A percentile compares a stretch with the other conserved stretches of the same genome.
phyloP scores from a whole-genome alignment of 306 rosid genomes.

The Cicer arietinum region DNA sequence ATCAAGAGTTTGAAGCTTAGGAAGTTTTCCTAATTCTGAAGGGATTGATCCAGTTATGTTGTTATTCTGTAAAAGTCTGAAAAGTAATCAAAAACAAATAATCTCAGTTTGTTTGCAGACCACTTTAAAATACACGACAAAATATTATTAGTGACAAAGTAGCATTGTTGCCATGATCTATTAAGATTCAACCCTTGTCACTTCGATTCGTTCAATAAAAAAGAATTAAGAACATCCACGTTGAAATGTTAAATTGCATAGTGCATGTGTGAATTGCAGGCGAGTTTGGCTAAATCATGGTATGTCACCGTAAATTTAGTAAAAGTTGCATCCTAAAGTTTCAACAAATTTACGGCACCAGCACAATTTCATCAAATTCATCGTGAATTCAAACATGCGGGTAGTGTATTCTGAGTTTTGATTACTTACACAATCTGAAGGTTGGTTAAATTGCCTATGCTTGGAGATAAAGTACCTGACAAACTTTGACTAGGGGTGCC shows the following conservation, averaged over 20 bases:
- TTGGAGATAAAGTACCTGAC: conserved; percentile 87
- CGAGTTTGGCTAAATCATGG: too few relatives aligned
- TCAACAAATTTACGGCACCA: too few relatives aligned
- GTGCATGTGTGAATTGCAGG: background rate
- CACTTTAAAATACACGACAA: background rate
- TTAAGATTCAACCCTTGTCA: background rate
- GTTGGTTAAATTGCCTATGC: conserved; percentile 94
- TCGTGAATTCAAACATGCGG: too few relatives aligned
- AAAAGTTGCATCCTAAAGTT: too few relatives aligned
- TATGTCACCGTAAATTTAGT: too few relatives aligned
- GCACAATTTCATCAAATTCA: too few relatives aligned
- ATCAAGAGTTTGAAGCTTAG: conserved; percentile 91
- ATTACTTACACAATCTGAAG: conserved; percentile 93
- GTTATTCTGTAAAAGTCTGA: conserved; percentile 93
- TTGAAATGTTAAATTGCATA: background rate
- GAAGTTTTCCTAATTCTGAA: conserved; percentile 72
- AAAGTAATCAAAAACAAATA: conserved; percentile 40
- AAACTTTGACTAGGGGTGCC: conserved; percentile 97
- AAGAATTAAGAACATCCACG: conserved; percentile 27
- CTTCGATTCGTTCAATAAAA: background rate
- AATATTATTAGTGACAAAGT: background rate
- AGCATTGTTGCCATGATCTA: background rate
- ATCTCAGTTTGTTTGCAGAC: conserved; percentile 11
- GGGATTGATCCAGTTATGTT: conserved; percentile 86
- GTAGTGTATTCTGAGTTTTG: background rate